phyloP scores from a whole-genome alignment of 768 basidiomycete species.

The Phaffia tasmanica region DNA sequence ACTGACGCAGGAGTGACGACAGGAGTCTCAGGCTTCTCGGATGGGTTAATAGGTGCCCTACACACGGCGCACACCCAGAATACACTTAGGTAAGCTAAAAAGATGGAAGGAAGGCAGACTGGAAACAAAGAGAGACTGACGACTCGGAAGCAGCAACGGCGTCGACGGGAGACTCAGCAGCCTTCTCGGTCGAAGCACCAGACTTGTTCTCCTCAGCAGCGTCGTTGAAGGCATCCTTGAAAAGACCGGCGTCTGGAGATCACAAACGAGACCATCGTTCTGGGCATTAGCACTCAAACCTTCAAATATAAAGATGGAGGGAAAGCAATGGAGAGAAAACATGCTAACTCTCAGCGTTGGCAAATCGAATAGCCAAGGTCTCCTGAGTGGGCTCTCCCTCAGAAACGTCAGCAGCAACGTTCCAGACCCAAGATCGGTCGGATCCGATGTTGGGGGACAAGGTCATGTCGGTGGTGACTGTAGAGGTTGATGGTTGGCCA shows the following conservation, averaged over 20 bases:
- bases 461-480: conserved; percentile 80
- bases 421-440: conserved; percentile 99
- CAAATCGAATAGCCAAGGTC: conserved; percentile 96
- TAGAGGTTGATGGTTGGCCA: neutral
- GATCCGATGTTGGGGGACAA: conserved; percentile 97
- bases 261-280: neutral
- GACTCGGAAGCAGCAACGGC: neutral
- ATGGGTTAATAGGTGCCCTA: no score
- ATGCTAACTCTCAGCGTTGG: conserved; percentile 79
- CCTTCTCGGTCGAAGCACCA: conserved; percentile 2
- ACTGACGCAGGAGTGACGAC: conserved; percentile 11
- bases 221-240: conserved; percentile 79
- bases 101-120: no score
- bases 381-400: conserved; percentile 81
- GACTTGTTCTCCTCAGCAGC: conserved; percentile 48
- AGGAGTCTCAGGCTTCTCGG: conserved; percentile 1
- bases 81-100: no score
- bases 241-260: conserved; percentile 61
- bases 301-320: neutral
- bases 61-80: no score
- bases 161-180: neutral
- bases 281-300: neutral
- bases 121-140: no score
- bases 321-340: conserved; percentile 12
- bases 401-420: conserved; percentile 87